phyloP scores from a whole-genome alignment of 2,329 filamentous ascomycete species.

The Huntiella savannae region DNA sequence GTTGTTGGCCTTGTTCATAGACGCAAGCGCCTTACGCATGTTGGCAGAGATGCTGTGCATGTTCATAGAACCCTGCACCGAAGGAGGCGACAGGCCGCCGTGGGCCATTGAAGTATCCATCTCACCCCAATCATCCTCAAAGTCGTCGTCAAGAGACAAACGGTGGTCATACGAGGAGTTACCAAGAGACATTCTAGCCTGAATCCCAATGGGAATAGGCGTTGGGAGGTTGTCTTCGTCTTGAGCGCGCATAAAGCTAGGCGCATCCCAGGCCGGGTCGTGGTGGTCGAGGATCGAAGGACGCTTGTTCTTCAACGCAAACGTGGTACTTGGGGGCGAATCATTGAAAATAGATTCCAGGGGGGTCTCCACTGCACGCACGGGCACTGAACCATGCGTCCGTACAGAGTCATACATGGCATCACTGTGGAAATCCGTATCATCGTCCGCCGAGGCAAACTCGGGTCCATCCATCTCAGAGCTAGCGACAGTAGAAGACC shows the following conservation, averaged over 20 bases:
- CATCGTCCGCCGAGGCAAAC: conserved; percentile 51
- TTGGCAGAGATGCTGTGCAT: conserved; percentile 33
- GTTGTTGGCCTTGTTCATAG: conserved; percentile 28
- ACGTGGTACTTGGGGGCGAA: conserved; percentile 45
- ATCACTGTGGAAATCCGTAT: conserved; percentile 62
- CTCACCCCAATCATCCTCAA: conserved; percentile 40
- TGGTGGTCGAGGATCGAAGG: conserved; percentile 8
- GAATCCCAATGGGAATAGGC: conserved; percentile 18
- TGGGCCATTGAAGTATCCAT: conserved; percentile 34
- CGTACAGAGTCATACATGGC: conserved; percentile 60
- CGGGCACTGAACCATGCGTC: conserved; percentile 48
- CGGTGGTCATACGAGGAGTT: conserved; percentile 16
- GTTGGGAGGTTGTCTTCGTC: conserved; percentile 40
- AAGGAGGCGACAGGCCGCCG: conserved; percentile 35
- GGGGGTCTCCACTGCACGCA: conserved; percentile 48
- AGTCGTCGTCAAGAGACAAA: conserved; percentile 40
- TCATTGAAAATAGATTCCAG: conserved; percentile 70
- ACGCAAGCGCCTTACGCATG: conserved; percentile 33
- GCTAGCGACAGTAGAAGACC: conserved; percentile 42
- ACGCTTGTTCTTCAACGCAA: conserved; percentile 14
- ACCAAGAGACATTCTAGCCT: conserved; percentile 6
- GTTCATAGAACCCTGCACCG: conserved; percentile 30
- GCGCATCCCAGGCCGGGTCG: conserved; percentile 11
- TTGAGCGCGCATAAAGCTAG: conserved; percentile 26
- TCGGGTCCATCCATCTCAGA: conserved; percentile 50